Evolutionary conservation across 2,329 filamentous ascomycete species (phyloP).

Genomic region (Fusarium sp.): DNA sequence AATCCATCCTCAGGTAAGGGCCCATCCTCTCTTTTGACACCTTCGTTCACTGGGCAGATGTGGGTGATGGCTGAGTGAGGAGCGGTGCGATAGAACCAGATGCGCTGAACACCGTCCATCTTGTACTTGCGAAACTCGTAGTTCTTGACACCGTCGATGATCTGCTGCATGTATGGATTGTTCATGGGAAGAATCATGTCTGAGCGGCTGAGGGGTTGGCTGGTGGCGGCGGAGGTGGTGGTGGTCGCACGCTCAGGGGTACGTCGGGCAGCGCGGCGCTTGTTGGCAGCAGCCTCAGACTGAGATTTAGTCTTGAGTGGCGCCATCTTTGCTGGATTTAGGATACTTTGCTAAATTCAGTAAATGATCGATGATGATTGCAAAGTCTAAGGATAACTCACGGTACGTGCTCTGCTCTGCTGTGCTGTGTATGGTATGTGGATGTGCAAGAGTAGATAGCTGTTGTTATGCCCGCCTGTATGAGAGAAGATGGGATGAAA

Average conservation of each 20-base stretch:
- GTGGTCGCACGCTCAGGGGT: too few species aligned
- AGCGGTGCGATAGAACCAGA: slow-evolving; percentile 3
- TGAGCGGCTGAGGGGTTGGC: background rate
- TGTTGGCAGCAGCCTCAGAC: too few species aligned
- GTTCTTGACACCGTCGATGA: background rate
- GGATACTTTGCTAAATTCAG: slow-evolving; percentile 41
- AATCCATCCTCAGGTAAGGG: slow-evolving; percentile 36
- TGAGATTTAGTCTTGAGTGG: too few species aligned
- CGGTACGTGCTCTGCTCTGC: background rate
- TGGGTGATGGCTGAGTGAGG: slow-evolving; percentile 45
- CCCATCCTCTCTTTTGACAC: slow-evolving; percentile 25
- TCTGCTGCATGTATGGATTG: background rate
- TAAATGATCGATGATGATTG: background rate
- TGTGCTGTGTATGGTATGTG: background rate
- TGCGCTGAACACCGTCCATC: background rate
- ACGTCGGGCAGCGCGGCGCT: too few species aligned
- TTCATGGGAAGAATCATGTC: background rate
- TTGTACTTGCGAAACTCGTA: background rate
- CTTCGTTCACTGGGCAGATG: slow-evolving; percentile 37
- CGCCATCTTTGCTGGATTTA: too few species aligned
- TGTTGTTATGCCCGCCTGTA: background rate
- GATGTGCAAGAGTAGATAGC: background rate
- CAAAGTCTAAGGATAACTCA: background rate
- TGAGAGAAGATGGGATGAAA: background rate
- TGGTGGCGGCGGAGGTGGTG: too few species aligned